These are phyloP conservation scores for Sarocladium kiliense DNA, from an alignment of 2,329 filamentous ascomycete genomes.

Conservation along the genomic window DNA sequence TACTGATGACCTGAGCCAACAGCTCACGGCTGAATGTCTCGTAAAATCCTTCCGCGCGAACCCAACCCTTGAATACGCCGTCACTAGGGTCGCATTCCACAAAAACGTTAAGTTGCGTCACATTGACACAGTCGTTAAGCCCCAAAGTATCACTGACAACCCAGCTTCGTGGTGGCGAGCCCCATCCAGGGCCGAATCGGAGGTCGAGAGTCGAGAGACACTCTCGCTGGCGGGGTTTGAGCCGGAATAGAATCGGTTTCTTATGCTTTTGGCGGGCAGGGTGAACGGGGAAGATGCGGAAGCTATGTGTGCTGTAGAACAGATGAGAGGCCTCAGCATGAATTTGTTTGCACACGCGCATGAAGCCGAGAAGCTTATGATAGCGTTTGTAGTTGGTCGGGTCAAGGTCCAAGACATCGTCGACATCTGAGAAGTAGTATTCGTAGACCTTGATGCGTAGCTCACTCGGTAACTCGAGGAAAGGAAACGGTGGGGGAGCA, in stretches of 20 bases:
- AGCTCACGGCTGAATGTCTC: conserved; percentile 59
- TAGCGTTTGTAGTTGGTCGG: conserved; percentile 60
- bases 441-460: conserved; percentile 65
- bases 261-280: conserved; percentile 66
- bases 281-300: conserved; percentile 63
- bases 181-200: conserved; percentile 69
- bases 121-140: conserved; percentile 54
- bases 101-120: conserved; percentile 59
- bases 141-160: conserved; percentile 61
- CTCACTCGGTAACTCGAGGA: conserved; percentile 64
- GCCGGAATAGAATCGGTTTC: conserved; percentile 62
- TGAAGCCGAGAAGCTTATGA: conserved; percentile 52
- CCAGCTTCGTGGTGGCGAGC: conserved; percentile 64
- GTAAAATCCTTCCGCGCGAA: conserved; percentile 62
- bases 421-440: conserved; percentile 50
- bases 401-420: conserved; percentile 59
- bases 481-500: conserved; percentile 46
- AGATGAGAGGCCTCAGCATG: conserved; percentile 59
- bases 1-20: conserved; percentile 49
- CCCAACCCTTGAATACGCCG: conserved; percentile 62
- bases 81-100: conserved; percentile 69
- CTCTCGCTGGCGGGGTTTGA: conserved; percentile 55
- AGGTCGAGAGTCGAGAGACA: conserved; percentile 62
- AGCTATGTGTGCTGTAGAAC: conserved; percentile 59
- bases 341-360: conserved; percentile 56